These are phyloP conservation scores for Fusarium denticulatum DNA, from an alignment of 2,329 filamentous ascomycete species.

Conservation along the genomic window DNA sequence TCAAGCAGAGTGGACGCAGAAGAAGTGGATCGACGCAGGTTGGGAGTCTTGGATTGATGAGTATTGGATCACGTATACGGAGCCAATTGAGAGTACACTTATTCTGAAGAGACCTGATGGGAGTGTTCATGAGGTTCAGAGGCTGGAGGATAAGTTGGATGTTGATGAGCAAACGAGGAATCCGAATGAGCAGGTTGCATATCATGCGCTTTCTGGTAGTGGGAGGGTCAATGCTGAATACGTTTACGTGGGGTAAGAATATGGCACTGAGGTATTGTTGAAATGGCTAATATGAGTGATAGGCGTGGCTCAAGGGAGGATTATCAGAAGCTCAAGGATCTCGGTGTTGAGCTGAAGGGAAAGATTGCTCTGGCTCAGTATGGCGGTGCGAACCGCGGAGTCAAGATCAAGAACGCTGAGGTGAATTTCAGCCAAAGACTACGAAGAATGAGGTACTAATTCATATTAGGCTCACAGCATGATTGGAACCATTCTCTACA, in stretches of 20 bases:
- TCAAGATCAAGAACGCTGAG: constrained; percentile 33
- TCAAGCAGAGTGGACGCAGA: constrained; percentile 33
- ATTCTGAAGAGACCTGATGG: constrained; percentile 26
- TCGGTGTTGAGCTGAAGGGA: constrained; percentile 12
- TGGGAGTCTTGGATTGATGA: constrained; percentile 35
- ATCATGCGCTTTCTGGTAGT: constrained; percentile 11
- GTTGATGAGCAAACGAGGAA: constrained; percentile 24
- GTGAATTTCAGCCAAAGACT: background rate
- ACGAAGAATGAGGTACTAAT: background rate
- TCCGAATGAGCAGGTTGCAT: constrained; percentile 14
- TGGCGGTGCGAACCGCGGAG: constrained; percentile 23
- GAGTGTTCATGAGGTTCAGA: constrained; percentile 12
- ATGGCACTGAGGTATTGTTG: fast-evolving
- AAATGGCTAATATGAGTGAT: fast-evolving
- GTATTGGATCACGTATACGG: constrained; percentile 36
- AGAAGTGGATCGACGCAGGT: constrained; percentile 28
- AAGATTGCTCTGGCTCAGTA: constrained; percentile 24
- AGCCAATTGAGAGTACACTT: constrained; percentile 28
- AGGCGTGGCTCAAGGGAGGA: constrained; percentile 21
- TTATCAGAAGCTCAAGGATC: constrained; percentile 16
- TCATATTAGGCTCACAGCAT: constrained; percentile 1
- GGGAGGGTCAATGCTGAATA: constrained; percentile 21
- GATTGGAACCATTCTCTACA: constrained; percentile 27
- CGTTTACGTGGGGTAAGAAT: constrained; percentile 23
- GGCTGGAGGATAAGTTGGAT: constrained; percentile 28